Evolutionary conservation across 1,284 basidiomycete species (phyloP).

Genomic region (Malassezia brasiliensis): DNA sequence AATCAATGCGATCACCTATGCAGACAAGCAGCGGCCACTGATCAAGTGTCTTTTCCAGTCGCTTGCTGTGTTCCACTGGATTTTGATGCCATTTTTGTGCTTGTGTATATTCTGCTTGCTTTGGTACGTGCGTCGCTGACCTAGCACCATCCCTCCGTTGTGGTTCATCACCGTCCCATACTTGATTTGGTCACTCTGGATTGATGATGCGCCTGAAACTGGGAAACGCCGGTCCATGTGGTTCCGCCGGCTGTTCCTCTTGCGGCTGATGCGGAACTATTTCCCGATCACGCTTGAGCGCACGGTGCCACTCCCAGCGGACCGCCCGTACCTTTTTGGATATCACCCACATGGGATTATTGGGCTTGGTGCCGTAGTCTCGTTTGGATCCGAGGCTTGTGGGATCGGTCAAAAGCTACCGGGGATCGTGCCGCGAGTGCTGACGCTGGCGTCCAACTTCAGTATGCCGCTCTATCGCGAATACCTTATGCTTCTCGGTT

Average conservation of each 20-base stretch:
- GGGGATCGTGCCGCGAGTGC: slow-evolving; percentile 79
- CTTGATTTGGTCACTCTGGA: slow-evolving; percentile 62
- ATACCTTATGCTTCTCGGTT: slow-evolving; percentile 62
- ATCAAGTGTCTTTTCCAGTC: slow-evolving; percentile 38
- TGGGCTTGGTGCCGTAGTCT: slow-evolving; percentile 68
- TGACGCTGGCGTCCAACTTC: slow-evolving; percentile 80
- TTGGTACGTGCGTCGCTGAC: slow-evolving; percentile 56
- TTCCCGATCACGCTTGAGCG: slow-evolving; percentile 61
- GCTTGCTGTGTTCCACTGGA: slow-evolving; percentile 67
- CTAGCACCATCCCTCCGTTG: slow-evolving; percentile 72
- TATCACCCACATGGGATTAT: slow-evolving; percentile 44
- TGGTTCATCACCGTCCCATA: slow-evolving; percentile 83
- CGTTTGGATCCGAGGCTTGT: slow-evolving; percentile 87
- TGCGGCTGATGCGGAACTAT: slow-evolving; percentile 79
- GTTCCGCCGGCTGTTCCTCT: slow-evolving; percentile 64
- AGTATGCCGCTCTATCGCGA: slow-evolving; percentile 86
- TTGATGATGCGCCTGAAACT: slow-evolving; percentile 64
- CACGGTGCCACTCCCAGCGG: slow-evolving; percentile 66
- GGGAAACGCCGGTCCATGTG: slow-evolving; percentile 70
- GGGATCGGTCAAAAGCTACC: slow-evolving; percentile 86
- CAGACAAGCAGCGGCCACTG: neutral
- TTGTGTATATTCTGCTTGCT: slow-evolving; percentile 65
- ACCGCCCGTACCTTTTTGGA: slow-evolving; percentile 84
- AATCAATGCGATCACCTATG: neutral
- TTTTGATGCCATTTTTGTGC: slow-evolving; percentile 64